Percentiles rank a stretch among this genome's conserved stretches.
Conservation (phyloP, 768 basidiomycete species). For the Tricholoma matsutake region DNA sequence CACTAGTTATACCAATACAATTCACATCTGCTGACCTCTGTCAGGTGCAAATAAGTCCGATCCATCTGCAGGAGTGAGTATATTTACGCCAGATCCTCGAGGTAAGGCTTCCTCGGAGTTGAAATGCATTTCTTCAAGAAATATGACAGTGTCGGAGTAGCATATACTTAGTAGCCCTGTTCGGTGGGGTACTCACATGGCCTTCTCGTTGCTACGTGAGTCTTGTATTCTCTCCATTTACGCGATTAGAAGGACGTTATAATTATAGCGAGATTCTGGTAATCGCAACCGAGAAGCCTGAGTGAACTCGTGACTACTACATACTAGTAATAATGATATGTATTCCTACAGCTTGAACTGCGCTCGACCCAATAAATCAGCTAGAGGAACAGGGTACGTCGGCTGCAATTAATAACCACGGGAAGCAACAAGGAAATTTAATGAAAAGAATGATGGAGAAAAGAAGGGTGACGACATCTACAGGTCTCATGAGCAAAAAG, state of each 20-base stretch:
- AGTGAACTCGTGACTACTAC: neutral
- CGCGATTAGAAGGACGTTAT: neutral
- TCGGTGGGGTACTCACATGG: neutral
- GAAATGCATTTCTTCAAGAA: too few relatives aligned
- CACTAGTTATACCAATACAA: too few relatives aligned
- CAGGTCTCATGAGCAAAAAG: neutral
- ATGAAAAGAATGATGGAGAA: slow-evolving; percentile 8
- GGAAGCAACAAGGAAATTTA: neutral
- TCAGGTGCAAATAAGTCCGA: too few relatives aligned
- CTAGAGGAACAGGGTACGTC: neutral
- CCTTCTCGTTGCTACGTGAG: neutral
- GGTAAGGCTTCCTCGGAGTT: too few relatives aligned
- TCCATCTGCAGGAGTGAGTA: too few relatives aligned
- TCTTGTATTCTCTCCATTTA: neutral
- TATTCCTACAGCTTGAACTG: neutral
- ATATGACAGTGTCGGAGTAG: too few relatives aligned
- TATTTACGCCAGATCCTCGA: too few relatives aligned
- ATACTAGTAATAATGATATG: neutral
- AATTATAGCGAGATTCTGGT: neutral
- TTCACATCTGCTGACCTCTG: too few relatives aligned
- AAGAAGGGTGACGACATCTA: neutral
- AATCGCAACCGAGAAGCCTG: neutral
- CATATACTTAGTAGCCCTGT: too few relatives aligned
- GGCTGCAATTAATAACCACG: slow-evolving; percentile 4
- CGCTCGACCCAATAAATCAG: neutral